Base-by-base conservation (phyloP, 768 basidiomycete genomes). In the Rhodotorula graminis region DNA sequence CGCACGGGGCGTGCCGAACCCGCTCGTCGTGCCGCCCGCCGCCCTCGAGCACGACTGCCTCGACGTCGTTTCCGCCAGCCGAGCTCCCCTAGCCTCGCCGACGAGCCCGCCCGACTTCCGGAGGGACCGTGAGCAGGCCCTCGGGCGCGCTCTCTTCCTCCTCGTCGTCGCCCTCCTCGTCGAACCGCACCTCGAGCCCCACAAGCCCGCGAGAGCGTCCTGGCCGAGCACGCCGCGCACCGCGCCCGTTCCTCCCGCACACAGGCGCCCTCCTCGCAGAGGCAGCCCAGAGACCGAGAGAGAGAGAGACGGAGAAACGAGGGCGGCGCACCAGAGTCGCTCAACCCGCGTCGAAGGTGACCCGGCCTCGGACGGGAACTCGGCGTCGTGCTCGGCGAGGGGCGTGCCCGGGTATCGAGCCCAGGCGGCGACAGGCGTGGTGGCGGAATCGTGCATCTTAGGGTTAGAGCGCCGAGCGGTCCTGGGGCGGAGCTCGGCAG, bases 391-490 rank as follows among this genome's bases (percentile, higher is more conserved):
- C 16, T 56, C n/a, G 11, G 55, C 55, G 55, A 2, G 29, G n/a
- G 14, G 29, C 55, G 55, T 56, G 29, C 12, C 11, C 4, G 55
- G 12, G 55, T 4, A 3, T 31, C 15, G 55, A 27, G 31, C n/a
- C 16, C n/a, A 33, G 55, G 9, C 29, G 27, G 55, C 16, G 56
- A 29, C 2, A 9, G 16, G 56, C 31, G 33, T 23, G 33, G 56
- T 16, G 25, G 21, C 33, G 16, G 56, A 18, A 31, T 7, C 14
- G 14, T 15, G 37, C 25, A 42, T 37, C 63, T 64, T 64, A 64
- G 60, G 63, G 63, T 64, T 64, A 64, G 50, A 37, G 63, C 63
- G 63, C 63, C 63, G 23, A 25, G 18, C 7, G 14, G 8, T 46
- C 6, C 47, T 49, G 49, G 14, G 4, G 21, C 10, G 58, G 25